Base-by-base conservation (phyloP, 768 basidiomycete species). In the Suillus tomentosus region DNA sequence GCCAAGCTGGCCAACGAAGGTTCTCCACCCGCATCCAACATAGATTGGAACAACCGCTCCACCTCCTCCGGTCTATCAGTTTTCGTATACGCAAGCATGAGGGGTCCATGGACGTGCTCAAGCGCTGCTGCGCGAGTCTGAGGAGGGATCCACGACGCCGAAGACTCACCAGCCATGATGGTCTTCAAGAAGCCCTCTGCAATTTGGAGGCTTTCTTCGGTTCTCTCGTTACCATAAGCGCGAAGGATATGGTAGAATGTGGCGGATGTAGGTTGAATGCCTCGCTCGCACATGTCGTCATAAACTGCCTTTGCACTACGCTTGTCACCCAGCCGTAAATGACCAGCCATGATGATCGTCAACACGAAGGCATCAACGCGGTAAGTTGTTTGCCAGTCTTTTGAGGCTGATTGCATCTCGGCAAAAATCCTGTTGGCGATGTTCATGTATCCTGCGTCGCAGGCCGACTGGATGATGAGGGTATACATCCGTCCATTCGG, bases 391-490 rank as follows among this genome's bases (percentile, higher is more conserved):
- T 78, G 70, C 74, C 77, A 76, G 13, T 76, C 67, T 59, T 60
- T 61, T 56, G 68, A 69, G n/a, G 79, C 72, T n/a, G 69, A 67
- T 63, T 89, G 85, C 84, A 96, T 87, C 72, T 91, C 82, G 43
- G 76, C 72, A 70, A 90, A 89, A 24, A 96, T 78, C n/a, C 87
- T 80, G 57, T 79, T 73, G 6, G 94, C 94, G 9, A 84, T 73
- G 14, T 79, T 77, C 82, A 95, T 85, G 62, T 82, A 72, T 6
- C 87, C 85, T 19, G 86, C 79, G 69, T 95, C 91, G 71, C 91
- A 90, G 13, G 95, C 91, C 0, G 91, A 89, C 71, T 92, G 91
- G 42, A 95, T 86, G 57, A 94, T 78, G 54, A 91, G 79, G 1
- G 90, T 81, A 73, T 90, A 96, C 0, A 91, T 88, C 68, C 83